Conservation (phyloP, 2,329 filamentous ascomycete genomes). For the Ascochyta viciae-villosae region DNA sequence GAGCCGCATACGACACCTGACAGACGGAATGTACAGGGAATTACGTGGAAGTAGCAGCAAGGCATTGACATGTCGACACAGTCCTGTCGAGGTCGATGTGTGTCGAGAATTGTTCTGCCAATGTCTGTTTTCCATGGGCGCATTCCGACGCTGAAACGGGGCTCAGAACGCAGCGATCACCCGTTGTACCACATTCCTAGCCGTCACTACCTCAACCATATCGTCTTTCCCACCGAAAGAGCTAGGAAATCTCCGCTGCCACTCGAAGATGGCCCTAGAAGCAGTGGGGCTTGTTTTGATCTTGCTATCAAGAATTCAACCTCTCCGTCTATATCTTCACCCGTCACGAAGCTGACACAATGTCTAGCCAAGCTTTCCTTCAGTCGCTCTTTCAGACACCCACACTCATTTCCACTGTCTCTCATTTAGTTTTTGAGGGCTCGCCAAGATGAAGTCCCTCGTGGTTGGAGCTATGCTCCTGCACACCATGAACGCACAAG, state of each 20-base stretch:
- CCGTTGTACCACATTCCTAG: slow-evolving; percentile 14
- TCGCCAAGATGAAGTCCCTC: slow-evolving; percentile 17
- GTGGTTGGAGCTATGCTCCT: slow-evolving; percentile 19
- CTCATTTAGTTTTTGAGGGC: slow-evolving; percentile 6
- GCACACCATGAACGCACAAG: slow-evolving; percentile 13
- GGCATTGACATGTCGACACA: not conserved
- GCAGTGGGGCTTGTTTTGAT: slow-evolving; percentile 16
- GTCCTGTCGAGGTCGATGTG: not conserved
- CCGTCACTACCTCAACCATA: slow-evolving; percentile 1
- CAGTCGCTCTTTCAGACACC: slow-evolving; percentile 16
- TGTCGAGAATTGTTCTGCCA: not conserved
- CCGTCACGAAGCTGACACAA: slow-evolving; percentile 11
- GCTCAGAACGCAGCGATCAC: slow-evolving; percentile 10
- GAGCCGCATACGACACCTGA: slow-evolving; percentile 8
- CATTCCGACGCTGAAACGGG: slow-evolving; percentile 14
- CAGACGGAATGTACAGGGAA: slow-evolving; percentile 10
- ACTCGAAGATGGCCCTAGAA: not conserved
- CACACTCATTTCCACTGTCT: slow-evolving; percentile 18
- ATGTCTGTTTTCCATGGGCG: not conserved
- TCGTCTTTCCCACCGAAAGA: not conserved
- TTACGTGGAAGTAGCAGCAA: slow-evolving; percentile 7
- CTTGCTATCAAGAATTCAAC: slow-evolving; percentile 13
- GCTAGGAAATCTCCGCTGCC: not conserved
- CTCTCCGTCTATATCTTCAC: slow-evolving; percentile 14
- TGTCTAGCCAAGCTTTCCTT: slow-evolving; percentile 21